A percentile compares a stretch with the other conserved stretches of the same genome.
These are phyloP conservation scores for Gloeophyllum trabeum DNA, from an alignment of 768 basidiomycete species.

Conservation along the genomic window DNA sequence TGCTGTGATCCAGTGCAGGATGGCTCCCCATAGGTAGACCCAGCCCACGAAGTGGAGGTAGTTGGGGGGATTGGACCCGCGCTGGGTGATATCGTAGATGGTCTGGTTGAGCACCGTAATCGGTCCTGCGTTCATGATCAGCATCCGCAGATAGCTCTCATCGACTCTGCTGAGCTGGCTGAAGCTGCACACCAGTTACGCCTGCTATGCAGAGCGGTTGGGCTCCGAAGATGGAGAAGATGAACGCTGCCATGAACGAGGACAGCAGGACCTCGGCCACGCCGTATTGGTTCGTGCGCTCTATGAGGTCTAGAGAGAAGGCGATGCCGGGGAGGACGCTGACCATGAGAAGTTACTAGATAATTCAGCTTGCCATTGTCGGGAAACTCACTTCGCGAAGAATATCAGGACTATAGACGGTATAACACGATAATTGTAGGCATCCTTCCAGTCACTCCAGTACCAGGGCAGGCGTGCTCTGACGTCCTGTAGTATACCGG, in stretches of 20 bases:
- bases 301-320: conserved; percentile 86
- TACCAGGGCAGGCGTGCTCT: conserved; percentile 70
- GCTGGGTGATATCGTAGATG: conserved; percentile 64
- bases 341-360: not conserved
- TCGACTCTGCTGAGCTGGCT: conserved; percentile 80
- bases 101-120: conserved; percentile 92
- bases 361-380: too few species aligned
- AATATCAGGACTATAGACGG: conserved; percentile 82
- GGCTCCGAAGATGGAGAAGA: conserved; percentile 80
- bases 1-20: conserved; percentile 77
- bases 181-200: conserved; percentile 52
- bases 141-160: conserved; percentile 51
- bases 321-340: conserved; percentile 87
- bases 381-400: conserved; percentile 59
- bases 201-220: conserved; percentile 91
- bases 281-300: conserved; percentile 83
- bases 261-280: conserved; percentile 77
- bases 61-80: conserved; percentile 44
- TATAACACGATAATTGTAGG: conserved; percentile 84
- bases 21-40: conserved; percentile 88
- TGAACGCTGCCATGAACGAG: conserved; percentile 83
- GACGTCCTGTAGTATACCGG: conserved; percentile 66
- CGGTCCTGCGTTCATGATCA: conserved; percentile 42
- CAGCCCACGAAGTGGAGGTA: conserved; percentile 87
- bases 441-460: conserved; percentile 79